Evolutionary conservation across 768 basidiomycete genomes (phyloP).

Genomic region (Arthromyces matolae): DNA sequence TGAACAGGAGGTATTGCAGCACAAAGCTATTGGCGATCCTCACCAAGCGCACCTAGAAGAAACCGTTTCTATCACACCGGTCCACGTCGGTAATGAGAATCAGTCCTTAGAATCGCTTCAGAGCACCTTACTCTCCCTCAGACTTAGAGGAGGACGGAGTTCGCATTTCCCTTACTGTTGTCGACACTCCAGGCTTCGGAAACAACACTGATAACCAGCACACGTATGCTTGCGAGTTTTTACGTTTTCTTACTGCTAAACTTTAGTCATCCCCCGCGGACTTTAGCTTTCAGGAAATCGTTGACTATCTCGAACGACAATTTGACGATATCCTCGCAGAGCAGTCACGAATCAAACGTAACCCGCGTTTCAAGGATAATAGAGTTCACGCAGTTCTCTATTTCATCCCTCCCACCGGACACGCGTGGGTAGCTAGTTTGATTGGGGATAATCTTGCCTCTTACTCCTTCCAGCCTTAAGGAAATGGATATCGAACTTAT

Average conservation of each 20-base stretch:
- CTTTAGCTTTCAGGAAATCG: constrained; percentile 81
- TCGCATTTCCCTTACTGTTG: constrained; percentile 83
- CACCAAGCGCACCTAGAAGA: constrained; percentile 75
- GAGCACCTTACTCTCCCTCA: constrained; percentile 22
- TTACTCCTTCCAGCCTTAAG: constrained; percentile 47
- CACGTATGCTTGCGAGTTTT: constrained; percentile 47
- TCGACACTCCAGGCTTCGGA: constrained; percentile 92
- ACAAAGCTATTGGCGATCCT: constrained; percentile 62
- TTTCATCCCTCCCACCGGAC: constrained; percentile 88
- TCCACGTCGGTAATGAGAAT: constrained; percentile 59
- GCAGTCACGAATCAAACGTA: constrained; percentile 90
- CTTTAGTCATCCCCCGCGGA: constrained; percentile 1
- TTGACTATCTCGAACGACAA: constrained; percentile 84
- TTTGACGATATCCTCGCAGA: constrained; percentile 88
- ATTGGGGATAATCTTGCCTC: neutral
- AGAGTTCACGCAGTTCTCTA: constrained; percentile 84
- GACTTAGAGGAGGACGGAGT: constrained; percentile 92
- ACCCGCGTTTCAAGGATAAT: constrained; percentile 88
- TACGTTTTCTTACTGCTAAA: constrained; percentile 2
- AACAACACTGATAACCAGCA: constrained; percentile 89
- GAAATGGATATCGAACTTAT: constrained; percentile 95
- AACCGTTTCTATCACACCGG: constrained; percentile 74
- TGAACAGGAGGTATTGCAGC: constrained; percentile 70
- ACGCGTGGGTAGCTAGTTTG: constrained; percentile 53
- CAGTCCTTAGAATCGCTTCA: neutral